These are phyloP conservation scores for Tetrapisispora taiwanensis DNA, from an alignment of 805 yeast species.

Conservation along the genomic window DNA sequence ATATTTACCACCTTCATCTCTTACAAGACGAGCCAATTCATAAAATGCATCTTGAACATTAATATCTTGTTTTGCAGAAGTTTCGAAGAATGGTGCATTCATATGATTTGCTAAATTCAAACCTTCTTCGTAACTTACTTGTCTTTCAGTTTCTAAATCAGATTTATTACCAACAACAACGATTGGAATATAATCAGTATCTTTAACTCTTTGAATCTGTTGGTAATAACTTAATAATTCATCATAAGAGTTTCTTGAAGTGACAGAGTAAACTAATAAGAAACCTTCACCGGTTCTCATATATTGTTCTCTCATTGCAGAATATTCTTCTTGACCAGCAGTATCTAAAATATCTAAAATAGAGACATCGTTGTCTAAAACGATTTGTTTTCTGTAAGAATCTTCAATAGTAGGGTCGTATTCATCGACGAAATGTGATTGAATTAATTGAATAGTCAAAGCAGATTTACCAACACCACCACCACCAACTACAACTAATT, in stretches of 20 bases:
- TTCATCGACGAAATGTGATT: conserved; percentile 91
- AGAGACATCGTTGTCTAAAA: conserved; percentile 68
- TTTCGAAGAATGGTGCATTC: conserved; percentile 73
- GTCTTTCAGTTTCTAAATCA: conserved; percentile 68
- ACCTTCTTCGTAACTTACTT: conserved; percentile 62
- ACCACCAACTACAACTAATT: conserved; percentile 94
- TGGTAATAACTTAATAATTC: conserved; percentile 73
- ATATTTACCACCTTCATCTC: conserved; percentile 28
- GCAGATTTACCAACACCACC: conserved; percentile 99
- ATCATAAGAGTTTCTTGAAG: conserved; percentile 75
- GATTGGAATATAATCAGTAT: conserved; percentile 64
- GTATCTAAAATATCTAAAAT: conserved; percentile 87
- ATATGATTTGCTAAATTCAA: conserved; percentile 50
- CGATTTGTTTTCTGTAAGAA: conserved; percentile 79
- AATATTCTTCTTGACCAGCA: conserved; percentile 96
- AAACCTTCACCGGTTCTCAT: conserved; percentile 97
- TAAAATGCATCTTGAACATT: conserved; percentile 83
- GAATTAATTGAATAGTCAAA: conserved; percentile 86
- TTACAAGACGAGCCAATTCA: conserved; percentile 52
- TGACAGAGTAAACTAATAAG: conserved; percentile 77
- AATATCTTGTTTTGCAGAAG: conserved; percentile 83
- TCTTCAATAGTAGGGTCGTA: conserved; percentile 98
- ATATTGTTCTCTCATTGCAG: conserved; percentile 88
- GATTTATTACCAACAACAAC: conserved; percentile 71
- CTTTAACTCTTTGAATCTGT: conserved; percentile 71